Percentiles rank a stretch among this genome's conserved stretches.
These are phyloP conservation scores for Acacia confusa DNA, from an alignment of 306 rosid genomes.

Conservation along the genomic window DNA sequence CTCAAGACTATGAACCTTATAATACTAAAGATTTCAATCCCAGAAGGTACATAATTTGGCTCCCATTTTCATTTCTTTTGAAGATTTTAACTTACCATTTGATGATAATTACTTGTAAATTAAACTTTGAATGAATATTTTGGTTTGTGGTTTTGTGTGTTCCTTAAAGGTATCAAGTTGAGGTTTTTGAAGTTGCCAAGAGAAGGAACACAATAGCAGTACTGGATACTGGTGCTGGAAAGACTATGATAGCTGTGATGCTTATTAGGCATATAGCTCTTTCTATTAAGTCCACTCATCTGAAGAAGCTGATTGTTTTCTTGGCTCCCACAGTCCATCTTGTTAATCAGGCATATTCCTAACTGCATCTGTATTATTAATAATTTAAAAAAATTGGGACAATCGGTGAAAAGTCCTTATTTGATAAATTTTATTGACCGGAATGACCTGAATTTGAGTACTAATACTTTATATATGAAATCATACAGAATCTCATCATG, in stretches of 20 bases:
- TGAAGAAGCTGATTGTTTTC: constrained; percentile 49
- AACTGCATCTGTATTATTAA: background rate
- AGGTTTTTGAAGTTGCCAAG: constrained; percentile 56
- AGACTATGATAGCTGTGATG: constrained; percentile 75
- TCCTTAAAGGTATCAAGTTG: constrained; percentile 48
- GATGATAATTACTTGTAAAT: background rate
- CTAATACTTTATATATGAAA: too few relatives aligned
- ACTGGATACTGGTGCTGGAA: constrained; percentile 72
- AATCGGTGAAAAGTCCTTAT: too few relatives aligned
- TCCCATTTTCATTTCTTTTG: background rate
- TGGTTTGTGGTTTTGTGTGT: background rate
- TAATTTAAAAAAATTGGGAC: too few relatives aligned
- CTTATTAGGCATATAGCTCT: constrained; percentile 49
- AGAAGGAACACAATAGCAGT: constrained; percentile 65
- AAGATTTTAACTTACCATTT: background rate
- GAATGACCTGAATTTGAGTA: too few relatives aligned
- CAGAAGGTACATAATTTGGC: constrained; percentile 42
- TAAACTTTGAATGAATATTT: background rate
- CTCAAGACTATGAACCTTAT: constrained; percentile 19
- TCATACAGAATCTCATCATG: too few relatives aligned
- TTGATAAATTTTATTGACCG: too few relatives aligned
- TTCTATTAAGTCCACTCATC: constrained; percentile 35
- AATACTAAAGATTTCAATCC: constrained; percentile 39
- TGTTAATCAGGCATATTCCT: constrained; percentile 57
- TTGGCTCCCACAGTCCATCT: constrained; percentile 77